Conservation (phyloP, 768 basidiomycete species). For the Suillus weaverae region DNA sequence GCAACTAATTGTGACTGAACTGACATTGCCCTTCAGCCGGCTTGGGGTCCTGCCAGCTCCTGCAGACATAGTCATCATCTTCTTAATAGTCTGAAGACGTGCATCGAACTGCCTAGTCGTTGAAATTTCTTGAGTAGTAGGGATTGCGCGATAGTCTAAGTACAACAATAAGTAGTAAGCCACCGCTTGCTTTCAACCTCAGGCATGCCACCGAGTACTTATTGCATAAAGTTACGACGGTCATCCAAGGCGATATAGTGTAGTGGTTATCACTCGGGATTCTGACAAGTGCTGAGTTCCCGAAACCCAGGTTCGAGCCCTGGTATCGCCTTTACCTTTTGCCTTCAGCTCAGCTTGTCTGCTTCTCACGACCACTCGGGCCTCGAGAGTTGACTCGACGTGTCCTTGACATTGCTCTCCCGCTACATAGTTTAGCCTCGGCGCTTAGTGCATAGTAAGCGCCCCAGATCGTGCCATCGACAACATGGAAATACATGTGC, state of each 20-base stretch:
- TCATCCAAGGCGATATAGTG: constrained; percentile 4
- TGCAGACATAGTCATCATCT: neutral
- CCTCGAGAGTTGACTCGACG: too few relatives aligned
- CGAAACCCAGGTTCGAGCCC: constrained; percentile 9
- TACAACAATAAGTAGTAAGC: too few relatives aligned
- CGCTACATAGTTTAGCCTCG: too few relatives aligned
- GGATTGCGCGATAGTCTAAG: too few relatives aligned
- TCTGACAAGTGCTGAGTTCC: neutral
- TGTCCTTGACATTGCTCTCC: too few relatives aligned
- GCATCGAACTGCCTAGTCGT: neutral
- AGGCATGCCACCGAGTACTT: neutral
- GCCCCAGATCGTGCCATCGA: too few relatives aligned
- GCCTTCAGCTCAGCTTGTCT: too few relatives aligned
- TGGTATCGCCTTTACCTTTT: constrained; percentile 4
- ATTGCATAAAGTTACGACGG: accelerated
- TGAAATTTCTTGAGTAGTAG: neutral
- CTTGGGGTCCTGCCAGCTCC: neutral
- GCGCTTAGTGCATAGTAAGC: too few relatives aligned
- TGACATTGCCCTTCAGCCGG: neutral
- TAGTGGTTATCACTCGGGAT: constrained; percentile 9
- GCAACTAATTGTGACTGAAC: neutral
- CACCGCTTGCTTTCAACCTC: too few relatives aligned
- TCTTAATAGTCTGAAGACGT: neutral
- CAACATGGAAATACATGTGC: too few relatives aligned
- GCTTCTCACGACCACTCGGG: too few relatives aligned